Percentiles rank a stretch among this genome's conserved stretches.
These are phyloP conservation scores for Davidsoniella australis DNA, from an alignment of 2,329 filamentous ascomycete species.

Conservation along the genomic window DNA sequence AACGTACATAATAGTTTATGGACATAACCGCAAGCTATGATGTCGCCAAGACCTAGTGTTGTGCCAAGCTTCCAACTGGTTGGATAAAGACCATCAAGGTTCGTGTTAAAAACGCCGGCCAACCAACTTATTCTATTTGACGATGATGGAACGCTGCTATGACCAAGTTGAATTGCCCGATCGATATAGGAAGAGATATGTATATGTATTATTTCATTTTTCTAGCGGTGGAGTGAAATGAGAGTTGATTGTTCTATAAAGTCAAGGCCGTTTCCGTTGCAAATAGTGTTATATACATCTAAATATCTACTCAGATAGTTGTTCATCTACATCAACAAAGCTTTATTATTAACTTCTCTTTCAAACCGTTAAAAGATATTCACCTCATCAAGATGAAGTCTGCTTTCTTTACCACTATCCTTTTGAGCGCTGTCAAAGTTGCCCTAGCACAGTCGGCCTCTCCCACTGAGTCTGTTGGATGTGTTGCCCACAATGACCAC, in stretches of 20 bases:
- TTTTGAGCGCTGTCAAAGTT: constrained; percentile 7
- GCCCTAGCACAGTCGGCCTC: constrained; percentile 10
- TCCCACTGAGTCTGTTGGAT: constrained; percentile 20
- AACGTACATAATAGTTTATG: no score
- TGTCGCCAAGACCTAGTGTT: no score
- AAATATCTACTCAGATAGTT: not conserved
- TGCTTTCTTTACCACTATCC: not conserved
- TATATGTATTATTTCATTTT: not conserved
- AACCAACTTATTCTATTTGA: not conserved
- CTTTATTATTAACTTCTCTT: no score
- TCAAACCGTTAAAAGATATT: no score
- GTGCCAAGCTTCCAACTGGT: no score
- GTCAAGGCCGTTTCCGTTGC: no score
- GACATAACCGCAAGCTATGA: no score
- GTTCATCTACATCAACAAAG: not conserved
- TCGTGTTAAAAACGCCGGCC: constrained; percentile 1
- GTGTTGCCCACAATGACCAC: constrained; percentile 23
- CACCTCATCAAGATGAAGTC: no score
- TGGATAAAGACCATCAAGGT: not conserved
- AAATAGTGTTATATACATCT: not conserved
- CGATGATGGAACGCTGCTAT: no score
- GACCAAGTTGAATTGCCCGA: no score
- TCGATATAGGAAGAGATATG: not conserved
- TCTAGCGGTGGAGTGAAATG: no score
- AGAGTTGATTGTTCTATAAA: no score